Conservation (phyloP, 768 basidiomycete species). For the Porpolomopsis calyptriformis region DNA sequence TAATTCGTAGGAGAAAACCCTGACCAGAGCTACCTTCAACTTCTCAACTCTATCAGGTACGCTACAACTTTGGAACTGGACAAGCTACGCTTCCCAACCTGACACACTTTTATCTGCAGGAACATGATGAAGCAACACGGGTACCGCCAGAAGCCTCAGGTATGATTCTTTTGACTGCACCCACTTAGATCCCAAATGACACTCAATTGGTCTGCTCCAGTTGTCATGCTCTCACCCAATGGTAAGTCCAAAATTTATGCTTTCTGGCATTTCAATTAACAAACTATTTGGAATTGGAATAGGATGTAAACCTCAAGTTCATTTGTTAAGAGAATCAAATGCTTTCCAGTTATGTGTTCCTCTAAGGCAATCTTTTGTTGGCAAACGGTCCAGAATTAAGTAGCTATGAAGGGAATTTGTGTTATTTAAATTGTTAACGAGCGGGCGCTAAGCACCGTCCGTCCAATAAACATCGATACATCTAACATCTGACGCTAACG, state of each 20-base stretch:
- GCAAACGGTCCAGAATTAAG: too few relatives aligned
- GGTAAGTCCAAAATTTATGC: constrained; percentile 19
- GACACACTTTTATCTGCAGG: constrained; percentile 24
- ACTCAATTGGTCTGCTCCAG: constrained; percentile 13
- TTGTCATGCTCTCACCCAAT: constrained; percentile 31
- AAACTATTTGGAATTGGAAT: background rate
- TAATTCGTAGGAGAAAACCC: constrained; percentile 28
- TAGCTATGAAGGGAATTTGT: background rate
- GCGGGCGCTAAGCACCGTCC: too few relatives aligned
- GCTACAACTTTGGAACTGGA: background rate
- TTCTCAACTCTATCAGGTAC: constrained; percentile 24
- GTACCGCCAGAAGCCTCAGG: constrained; percentile 52
- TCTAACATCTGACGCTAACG: constrained; percentile 7
- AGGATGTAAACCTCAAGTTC: constrained; percentile 24
- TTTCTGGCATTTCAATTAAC: background rate
- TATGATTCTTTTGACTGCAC: constrained; percentile 26
- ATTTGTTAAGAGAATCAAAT: constrained; percentile 14
- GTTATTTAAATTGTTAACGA: background rate
- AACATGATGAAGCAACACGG: constrained; percentile 30
- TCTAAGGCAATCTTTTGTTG: too few relatives aligned
- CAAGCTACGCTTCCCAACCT: background rate
- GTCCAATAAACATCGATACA: background rate
- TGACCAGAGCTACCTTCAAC: constrained; percentile 42
- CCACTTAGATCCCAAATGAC: too few relatives aligned
- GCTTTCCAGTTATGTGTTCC: background rate